Evolutionary conservation across 2,329 filamentous ascomycete genomes (phyloP).

Genomic region (Nannizziopsis barbatae): DNA sequence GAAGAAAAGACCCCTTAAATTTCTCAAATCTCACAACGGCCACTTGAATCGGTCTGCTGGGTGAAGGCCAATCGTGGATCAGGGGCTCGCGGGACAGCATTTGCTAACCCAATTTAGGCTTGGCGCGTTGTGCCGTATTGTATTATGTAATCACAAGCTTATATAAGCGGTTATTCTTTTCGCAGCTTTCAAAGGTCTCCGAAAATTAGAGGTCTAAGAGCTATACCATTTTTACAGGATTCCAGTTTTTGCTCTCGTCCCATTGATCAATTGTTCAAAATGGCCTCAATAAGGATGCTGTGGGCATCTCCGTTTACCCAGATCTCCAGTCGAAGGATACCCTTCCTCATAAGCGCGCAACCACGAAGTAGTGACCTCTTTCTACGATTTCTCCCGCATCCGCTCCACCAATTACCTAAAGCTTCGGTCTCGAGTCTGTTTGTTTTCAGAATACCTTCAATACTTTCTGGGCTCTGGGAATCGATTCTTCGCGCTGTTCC

Average conservation of each 20-base stretch:
- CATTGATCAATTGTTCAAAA: background rate
- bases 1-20: constrained; percentile 7
- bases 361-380: constrained; percentile 24
- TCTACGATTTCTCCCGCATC: constrained; percentile 50
- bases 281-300: constrained; percentile 4
- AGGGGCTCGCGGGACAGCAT: constrained; percentile 10
- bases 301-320: constrained; percentile 4
- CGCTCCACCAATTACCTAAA: constrained; percentile 23
- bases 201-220: too few relatives aligned
- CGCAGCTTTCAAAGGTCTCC: background rate
- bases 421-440: constrained; percentile 30
- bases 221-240: too few relatives aligned
- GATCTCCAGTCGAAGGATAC: constrained; percentile 1
- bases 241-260: too few relatives aligned
- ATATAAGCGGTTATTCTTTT: constrained; percentile 1
- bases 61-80: constrained; percentile 10
- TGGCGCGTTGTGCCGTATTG: background rate
- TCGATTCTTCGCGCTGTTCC: constrained; percentile 83
- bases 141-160: constrained; percentile 5
- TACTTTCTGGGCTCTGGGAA: constrained; percentile 84
- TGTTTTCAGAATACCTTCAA: constrained; percentile 50
- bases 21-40: constrained; percentile 1
- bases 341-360: background rate
- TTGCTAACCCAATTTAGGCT: constrained; percentile 5
- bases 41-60: constrained; percentile 3